Evolutionary conservation across 371 early-diverging fungal species (phyloP), one percentile per base, ranked within the genome.

Genomic region (Dichotomocladium elegans): DNA sequence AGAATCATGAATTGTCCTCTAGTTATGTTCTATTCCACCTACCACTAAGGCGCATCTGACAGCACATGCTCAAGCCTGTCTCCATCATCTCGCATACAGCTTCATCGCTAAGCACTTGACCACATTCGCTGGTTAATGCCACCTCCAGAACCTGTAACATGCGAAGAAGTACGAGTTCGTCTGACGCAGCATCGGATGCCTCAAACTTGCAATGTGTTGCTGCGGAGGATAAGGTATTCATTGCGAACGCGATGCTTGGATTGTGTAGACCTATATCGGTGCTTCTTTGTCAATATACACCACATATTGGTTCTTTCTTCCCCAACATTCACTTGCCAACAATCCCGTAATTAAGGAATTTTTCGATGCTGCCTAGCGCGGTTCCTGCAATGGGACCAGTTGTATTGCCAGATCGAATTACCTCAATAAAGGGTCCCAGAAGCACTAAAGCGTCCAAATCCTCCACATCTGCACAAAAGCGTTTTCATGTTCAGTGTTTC

Each of bases 81-180:
- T 98, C 98, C 69, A 97, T 88, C 84, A 96, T 93, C 55, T 91
- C 94, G 64, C 98, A 98, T 5, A 97, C 86, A 12, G 90, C 89
- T 60, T 91, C 92, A 62, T 98, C 98, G 44, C 88, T 88, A 29
- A 98, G 63, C 6, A 77, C 73, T 42, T 69, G 68, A 11, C 89
- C 86, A 50, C 85, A 82, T 21, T 78, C 79, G 42, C 85, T 82
- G n/a, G 81, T 82, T 53, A 81, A 75, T 25, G 81, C 80, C 67
- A 75, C 78, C 63, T 89, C 75, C 22, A 95, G 69, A 14, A 98
- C 84, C 27, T 88, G 85, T 14, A 98, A 72, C 58, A 97, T 94
- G 57, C 88, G 86, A 46, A 92, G 66, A 27, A 98, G 76, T 0
- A 96, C 98, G 3, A 91, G 82, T 66, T 98, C 99, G 62, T 98